Evolutionary conservation across 768 basidiomycete species (phyloP).

Genomic region (Steccherinum ochraceum): DNA sequence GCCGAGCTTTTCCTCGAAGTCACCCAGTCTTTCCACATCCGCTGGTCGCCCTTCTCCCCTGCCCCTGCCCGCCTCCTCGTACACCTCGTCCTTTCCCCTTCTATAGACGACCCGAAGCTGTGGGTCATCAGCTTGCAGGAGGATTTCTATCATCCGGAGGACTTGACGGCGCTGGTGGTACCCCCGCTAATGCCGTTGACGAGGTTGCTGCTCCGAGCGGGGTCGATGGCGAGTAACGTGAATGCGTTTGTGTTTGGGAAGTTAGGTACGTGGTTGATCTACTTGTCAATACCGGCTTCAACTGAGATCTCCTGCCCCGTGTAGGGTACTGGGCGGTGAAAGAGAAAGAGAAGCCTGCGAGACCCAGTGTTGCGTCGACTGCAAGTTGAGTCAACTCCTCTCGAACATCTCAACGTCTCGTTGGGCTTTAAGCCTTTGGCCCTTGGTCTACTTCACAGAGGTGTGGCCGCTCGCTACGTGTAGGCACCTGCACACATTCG

Average conservation of each 20-base stretch:
- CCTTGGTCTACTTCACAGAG: too few species aligned
- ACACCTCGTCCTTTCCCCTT: constrained; percentile 39
- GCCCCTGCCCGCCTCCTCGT: constrained; percentile 41
- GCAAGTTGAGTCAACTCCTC: too few species aligned
- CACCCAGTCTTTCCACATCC: constrained; percentile 47
- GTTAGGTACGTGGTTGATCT: not conserved
- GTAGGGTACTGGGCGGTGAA: too few species aligned
- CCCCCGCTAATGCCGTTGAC: constrained; percentile 37
- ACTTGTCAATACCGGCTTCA: too few species aligned
- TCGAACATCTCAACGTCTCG: too few species aligned
- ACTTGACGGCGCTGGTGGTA: constrained; percentile 36
- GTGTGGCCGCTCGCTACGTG: too few species aligned
- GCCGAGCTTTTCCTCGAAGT: constrained; percentile 44
- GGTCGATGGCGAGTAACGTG: constrained; percentile 16
- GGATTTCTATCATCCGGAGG: constrained; percentile 54
- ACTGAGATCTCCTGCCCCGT: too few species aligned
- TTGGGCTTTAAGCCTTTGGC: too few species aligned
- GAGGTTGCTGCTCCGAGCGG: constrained; percentile 23
- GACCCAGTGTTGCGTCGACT: too few species aligned
- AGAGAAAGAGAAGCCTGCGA: too few species aligned
- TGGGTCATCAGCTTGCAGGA: constrained; percentile 51
- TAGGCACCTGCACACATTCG: too few species aligned
- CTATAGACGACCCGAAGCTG: constrained; percentile 27
- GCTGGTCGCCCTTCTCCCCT: constrained; percentile 38
- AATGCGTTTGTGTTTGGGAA: constrained; percentile 7